A percentile compares a stretch with the other conserved stretches of the same genome.
Conservation (phyloP, 2,329 filamentous ascomycete species). For the Trichoderma lentiforme region DNA sequence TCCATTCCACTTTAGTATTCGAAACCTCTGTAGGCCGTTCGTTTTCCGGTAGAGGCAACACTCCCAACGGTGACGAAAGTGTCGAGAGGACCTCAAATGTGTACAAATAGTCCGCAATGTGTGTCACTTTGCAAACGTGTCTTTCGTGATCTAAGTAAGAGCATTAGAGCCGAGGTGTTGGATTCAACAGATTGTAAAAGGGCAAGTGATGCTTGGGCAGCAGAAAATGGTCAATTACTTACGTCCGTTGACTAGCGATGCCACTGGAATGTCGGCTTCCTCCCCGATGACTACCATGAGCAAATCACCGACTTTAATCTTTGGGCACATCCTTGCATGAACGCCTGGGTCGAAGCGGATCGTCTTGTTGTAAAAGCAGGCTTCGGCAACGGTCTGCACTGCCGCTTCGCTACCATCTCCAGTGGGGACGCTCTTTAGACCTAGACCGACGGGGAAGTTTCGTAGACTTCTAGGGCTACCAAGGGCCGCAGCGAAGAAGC, state of each 20-base stretch:
- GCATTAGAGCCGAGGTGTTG: neutral
- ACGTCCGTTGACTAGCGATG: neutral
- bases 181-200: neutral
- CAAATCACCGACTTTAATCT: neutral
- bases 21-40: neutral
- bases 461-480: conserved; percentile 35
- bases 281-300: conserved; percentile 1
- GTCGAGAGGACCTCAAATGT: conserved; percentile 1
- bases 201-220: neutral
- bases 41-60: neutral
- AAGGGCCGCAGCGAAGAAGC: conserved; percentile 70
- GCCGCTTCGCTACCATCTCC: neutral
- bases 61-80: neutral
- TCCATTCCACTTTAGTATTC: conserved; percentile 17
- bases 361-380: neutral
- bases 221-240: neutral
- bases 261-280: neutral
- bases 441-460: conserved; percentile 43
- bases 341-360: neutral
- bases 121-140: conserved; percentile 7
- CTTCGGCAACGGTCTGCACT: neutral
- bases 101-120: neutral
- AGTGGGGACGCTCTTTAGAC: conserved; percentile 32
- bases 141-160: conserved; percentile 1
- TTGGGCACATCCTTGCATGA: neutral